Conservation (phyloP, 2,329 filamentous ascomycete genomes). For the Fonsecaea nubica region DNA sequence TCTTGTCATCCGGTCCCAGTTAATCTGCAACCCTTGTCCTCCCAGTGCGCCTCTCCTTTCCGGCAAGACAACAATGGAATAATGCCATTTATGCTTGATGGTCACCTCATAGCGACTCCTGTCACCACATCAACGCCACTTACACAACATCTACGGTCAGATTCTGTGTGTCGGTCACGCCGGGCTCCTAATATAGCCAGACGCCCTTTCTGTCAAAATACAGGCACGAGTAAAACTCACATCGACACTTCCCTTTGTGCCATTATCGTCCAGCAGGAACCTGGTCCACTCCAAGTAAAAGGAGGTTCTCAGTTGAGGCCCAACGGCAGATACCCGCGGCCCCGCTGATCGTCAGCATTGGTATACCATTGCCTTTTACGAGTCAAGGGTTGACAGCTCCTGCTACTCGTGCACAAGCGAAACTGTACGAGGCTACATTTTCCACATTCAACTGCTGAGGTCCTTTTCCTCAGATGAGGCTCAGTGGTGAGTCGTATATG, state of each 20-base stretch:
- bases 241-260: background rate
- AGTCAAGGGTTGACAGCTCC: background rate
- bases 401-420: background rate
- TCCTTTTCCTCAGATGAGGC: background rate
- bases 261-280: background rate
- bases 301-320: background rate
- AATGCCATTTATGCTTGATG: background rate
- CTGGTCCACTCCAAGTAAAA: background rate
- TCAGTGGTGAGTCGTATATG: slow-evolving; percentile 2
- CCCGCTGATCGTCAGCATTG: background rate
- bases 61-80: background rate
- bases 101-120: background rate
- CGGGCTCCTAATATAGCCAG: background rate
- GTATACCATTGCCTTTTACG: background rate
- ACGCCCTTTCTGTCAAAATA: background rate
- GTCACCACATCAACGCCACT: background rate
- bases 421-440: background rate
- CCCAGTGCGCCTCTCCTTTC: background rate
- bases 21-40: background rate
- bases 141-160: background rate
- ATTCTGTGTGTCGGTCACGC: background rate
- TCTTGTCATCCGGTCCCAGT: background rate
- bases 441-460: background rate
- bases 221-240: background rate
- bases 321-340: background rate